These are phyloP conservation scores for Phytophthora meadii DNA, from an alignment of 352 stramenopile species.

Conservation along the genomic window DNA sequence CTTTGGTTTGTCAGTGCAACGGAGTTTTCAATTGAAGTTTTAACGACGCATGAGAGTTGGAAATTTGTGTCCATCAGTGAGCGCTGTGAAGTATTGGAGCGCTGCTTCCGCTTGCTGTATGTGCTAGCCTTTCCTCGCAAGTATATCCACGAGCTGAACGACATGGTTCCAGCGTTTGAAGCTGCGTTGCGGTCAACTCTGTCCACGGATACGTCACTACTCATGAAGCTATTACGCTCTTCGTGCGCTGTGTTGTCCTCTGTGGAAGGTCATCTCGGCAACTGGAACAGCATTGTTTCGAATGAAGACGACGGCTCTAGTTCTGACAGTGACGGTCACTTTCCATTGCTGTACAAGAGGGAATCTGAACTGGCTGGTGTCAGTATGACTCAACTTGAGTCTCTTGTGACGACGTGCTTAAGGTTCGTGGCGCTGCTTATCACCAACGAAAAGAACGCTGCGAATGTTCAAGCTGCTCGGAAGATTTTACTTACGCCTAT, in stretches of 20 bases:
- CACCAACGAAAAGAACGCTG: background rate
- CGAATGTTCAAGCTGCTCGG: constrained; percentile 21
- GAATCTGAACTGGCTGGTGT: constrained; percentile 24
- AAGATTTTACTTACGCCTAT: constrained; percentile 57
- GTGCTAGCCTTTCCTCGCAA: constrained; percentile 50
- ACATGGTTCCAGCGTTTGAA: constrained; percentile 58
- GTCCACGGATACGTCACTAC: constrained; percentile 53
- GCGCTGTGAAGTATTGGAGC: constrained; percentile 55
- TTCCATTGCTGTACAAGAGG: constrained; percentile 45
- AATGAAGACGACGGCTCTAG: constrained; percentile 12
- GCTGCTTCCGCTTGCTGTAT: constrained; percentile 63
- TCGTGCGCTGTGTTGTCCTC: constrained; percentile 41
- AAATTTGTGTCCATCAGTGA: constrained; percentile 49
- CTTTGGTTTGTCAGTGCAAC: constrained; percentile 62
- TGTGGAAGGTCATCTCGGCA: constrained; percentile 14
- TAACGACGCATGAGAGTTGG: constrained; percentile 72
- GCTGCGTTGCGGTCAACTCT: constrained; percentile 55
- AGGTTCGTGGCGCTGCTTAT: constrained; percentile 55
- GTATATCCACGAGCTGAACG: constrained; percentile 42
- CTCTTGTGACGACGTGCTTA: constrained; percentile 54
- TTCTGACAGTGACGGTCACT: constrained; percentile 16
- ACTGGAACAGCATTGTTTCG: constrained; percentile 32
- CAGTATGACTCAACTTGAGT: constrained; percentile 41
- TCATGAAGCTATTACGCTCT: constrained; percentile 68
- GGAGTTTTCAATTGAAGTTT: constrained; percentile 66